A percentile compares a stretch with the other conserved stretches of the same genome.
Conservation (phyloP, 495 filamentous ascomycete species). For the Usnea hakonensis region DNA sequence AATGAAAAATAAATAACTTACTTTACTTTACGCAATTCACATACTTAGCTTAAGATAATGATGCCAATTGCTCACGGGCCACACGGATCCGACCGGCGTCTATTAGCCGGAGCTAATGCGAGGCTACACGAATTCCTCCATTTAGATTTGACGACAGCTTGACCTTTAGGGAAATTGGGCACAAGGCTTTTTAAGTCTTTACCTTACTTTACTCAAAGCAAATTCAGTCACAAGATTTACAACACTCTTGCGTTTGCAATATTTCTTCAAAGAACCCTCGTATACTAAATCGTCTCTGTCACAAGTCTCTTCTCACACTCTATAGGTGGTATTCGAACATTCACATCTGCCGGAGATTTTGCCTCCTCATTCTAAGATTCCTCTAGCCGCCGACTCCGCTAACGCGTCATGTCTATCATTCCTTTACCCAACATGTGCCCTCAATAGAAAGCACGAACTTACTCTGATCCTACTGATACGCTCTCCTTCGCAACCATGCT, state of each 20-base stretch:
- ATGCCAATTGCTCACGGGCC: too few relatives aligned
- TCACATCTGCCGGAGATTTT: background rate
- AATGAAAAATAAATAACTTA: too few relatives aligned
- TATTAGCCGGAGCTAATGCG: background rate
- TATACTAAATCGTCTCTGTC: too few relatives aligned
- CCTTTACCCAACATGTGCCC: background rate
- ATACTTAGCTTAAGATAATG: too few relatives aligned
- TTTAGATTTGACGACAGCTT: slow-evolving; percentile 8
- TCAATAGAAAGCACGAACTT: background rate
- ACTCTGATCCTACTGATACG: background rate
- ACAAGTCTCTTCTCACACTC: too few relatives aligned
- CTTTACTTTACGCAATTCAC: too few relatives aligned
- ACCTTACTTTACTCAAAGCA: too few relatives aligned
- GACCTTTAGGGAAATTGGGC: background rate
- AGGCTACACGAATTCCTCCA: slow-evolving; percentile 1
- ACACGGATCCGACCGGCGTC: too few relatives aligned
- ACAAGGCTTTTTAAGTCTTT: background rate
- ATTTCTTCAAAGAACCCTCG: background rate
- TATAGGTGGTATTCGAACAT: too few relatives aligned
- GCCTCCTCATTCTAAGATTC: background rate
- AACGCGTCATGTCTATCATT: background rate
- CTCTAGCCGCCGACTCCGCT: background rate
- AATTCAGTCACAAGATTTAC: too few relatives aligned
- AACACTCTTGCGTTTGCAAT: background rate
- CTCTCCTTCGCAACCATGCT: background rate